Evolutionary conservation across 176 grass and related monocot species (phyloP).

Genomic region (Oropetium thomaeum): DNA sequence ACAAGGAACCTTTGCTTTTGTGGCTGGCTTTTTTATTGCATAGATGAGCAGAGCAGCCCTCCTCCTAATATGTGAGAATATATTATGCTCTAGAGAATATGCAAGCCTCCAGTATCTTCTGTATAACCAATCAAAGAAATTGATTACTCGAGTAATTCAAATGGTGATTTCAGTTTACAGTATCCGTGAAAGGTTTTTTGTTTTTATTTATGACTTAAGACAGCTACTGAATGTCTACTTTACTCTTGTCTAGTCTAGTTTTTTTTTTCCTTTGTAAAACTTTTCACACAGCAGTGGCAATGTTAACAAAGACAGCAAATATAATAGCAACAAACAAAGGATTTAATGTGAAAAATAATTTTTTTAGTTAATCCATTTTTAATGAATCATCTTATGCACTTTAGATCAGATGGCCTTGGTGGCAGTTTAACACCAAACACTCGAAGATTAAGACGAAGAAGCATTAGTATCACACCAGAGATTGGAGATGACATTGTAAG

Average conservation of each 20-base stretch:
- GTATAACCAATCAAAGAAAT: neutral
- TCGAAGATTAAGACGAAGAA: conserved; percentile 90
- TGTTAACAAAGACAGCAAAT: neutral
- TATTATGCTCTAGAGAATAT: neutral
- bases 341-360: conserved; percentile 20
- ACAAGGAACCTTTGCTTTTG: neutral
- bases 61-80: neutral
- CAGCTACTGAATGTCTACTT: neutral
- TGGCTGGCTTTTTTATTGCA: neutral
- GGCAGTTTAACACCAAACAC: conserved; percentile 57
- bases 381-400: conserved; percentile 22
- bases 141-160: neutral
- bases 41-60: neutral
- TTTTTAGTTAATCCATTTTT: conserved; percentile 6
- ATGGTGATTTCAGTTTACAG: neutral
- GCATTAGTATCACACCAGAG: conserved; percentile 98
- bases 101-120: neutral
- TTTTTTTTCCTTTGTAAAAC: neutral
- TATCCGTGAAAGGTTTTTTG: neutral
- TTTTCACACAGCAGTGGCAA: neutral
- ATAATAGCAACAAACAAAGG: neutral
- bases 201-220: conserved; percentile 14
- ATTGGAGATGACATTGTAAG: conserved; percentile 98
- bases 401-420: conserved; percentile 82
- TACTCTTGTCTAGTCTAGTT: conserved; percentile 9